Conservation (phyloP, 1,139 yeast genomes). For the Kazachstania sp. region DNA sequence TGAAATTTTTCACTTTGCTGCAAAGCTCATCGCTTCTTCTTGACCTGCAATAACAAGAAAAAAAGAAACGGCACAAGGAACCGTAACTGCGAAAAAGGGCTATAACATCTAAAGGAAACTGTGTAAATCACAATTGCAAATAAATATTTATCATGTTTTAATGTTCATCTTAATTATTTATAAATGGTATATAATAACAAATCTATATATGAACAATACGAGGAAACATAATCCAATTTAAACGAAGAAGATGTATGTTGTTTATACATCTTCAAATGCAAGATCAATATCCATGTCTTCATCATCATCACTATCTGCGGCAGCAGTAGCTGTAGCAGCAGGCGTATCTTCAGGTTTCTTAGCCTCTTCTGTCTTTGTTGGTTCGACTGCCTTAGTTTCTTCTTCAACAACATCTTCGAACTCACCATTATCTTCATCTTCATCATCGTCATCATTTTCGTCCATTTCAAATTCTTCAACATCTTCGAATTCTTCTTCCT, state of each 20-base stretch:
- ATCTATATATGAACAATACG: too few species aligned
- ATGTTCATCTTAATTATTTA: too few species aligned
- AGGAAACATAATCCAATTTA: too few species aligned
- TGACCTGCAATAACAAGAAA: background rate
- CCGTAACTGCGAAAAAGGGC: background rate
- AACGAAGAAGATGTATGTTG: too few species aligned
- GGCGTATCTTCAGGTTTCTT: background rate
- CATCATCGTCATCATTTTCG: constrained; percentile 35
- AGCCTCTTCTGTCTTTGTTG: constrained; percentile 8
- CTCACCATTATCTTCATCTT: constrained; percentile 26
- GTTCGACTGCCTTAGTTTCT: constrained; percentile 24
- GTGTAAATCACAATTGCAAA: background rate
- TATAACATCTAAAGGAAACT: background rate
- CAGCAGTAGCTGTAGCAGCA: constrained; percentile 31
- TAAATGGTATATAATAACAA: too few species aligned
- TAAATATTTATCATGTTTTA: too few species aligned
- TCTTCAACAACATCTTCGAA: constrained; percentile 26
- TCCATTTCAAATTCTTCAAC: constrained; percentile 37
- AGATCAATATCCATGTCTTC: constrained; percentile 28
- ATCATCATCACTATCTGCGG: constrained; percentile 19
- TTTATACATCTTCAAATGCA: constrained; percentile 32
- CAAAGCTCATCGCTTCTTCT: background rate
- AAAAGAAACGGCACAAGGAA: background rate
- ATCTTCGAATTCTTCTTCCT: constrained; percentile 15
- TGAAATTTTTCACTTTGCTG: background rate